These are phyloP conservation scores for Dissophora ornata DNA, from an alignment of 192 early-diverging fungal genomes.

Conservation along the genomic window DNA sequence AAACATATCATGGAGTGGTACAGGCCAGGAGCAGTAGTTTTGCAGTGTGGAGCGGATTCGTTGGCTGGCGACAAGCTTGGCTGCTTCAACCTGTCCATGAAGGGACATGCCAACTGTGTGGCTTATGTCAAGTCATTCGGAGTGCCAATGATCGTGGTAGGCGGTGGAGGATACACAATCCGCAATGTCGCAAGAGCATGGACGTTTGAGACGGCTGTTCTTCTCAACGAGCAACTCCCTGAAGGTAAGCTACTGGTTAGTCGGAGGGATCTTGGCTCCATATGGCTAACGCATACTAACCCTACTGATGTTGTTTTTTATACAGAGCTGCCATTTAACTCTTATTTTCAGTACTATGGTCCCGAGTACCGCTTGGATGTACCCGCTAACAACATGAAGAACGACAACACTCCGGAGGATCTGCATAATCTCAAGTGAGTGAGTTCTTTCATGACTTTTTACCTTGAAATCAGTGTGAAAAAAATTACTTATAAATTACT, in stretches of 20 bases:
- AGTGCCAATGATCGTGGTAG: conserved; percentile 91
- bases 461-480: too few species aligned
- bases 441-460: background rate
- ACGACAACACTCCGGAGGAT: conserved; percentile 88
- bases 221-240: conserved; percentile 78
- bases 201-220: conserved; percentile 93
- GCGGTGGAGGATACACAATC: conserved; percentile 98
- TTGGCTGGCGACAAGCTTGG: conserved; percentile 94
- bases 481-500: background rate
- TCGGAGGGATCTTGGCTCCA: background rate
- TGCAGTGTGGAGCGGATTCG: conserved; percentile 98
- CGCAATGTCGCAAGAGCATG: conserved; percentile 96
- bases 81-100: conserved; percentile 95
- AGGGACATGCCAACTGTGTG: conserved; percentile 91
- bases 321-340: conserved; percentile 83
- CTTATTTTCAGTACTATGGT: conserved; percentile 91
- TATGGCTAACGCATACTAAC: background rate
- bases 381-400: conserved; percentile 87
- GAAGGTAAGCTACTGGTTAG: conserved; percentile 57
- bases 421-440: conserved; percentile 84
- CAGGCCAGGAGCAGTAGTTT: conserved; percentile 87
- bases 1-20: conserved; percentile 95
- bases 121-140: conserved; percentile 93
- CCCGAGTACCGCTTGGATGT: conserved; percentile 92
- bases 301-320: too few species aligned